These are phyloP conservation scores for Silene noctiflora DNA, from an alignment of 179 eudicot species.

Conservation along the genomic window DNA sequence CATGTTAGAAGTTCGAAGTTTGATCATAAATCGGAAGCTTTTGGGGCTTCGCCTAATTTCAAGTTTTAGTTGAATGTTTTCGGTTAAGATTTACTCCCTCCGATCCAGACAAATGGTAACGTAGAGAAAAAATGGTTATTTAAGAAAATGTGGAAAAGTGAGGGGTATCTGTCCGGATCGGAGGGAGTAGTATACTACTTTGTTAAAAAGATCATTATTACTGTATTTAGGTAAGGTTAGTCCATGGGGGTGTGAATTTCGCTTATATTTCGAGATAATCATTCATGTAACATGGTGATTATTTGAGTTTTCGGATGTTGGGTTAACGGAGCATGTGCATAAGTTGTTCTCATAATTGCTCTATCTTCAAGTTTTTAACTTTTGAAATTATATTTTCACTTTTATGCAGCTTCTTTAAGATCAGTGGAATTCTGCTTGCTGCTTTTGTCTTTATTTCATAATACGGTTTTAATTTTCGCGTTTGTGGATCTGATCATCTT, in stretches of 20 bases:
- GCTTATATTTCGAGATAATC: conserved; percentile 10
- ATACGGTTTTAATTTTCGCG: too few species aligned
- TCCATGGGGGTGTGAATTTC: conserved; percentile 11
- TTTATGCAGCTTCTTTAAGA: conserved; percentile 10
- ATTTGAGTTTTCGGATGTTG: conserved; percentile 25
- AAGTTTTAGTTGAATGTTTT: conserved; percentile 1
- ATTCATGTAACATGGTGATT: conserved; percentile 17
- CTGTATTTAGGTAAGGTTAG: not conserved
- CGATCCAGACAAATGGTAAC: too few species aligned
- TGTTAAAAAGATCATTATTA: not conserved
- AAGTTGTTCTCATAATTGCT: conserved; percentile 19
- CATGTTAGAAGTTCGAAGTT: not conserved
- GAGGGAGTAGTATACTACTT: too few species aligned
- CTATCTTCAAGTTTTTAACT: not conserved
- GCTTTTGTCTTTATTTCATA: conserved; percentile 13
- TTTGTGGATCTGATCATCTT: not conserved
- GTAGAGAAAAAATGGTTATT: too few species aligned
- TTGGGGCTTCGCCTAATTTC: conserved; percentile 20
- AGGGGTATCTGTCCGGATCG: too few species aligned
- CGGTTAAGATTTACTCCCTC: too few species aligned
- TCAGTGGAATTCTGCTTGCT: conserved; percentile 21
- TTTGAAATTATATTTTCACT: not conserved
- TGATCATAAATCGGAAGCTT: not conserved
- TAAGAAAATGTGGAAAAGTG: too few species aligned
- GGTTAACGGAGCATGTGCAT: conserved; percentile 35